A percentile compares a stretch with the other conserved stretches of the same genome.
Conservation (phyloP, 2,329 filamentous ascomycete species). For the Aureobasidium musti region DNA sequence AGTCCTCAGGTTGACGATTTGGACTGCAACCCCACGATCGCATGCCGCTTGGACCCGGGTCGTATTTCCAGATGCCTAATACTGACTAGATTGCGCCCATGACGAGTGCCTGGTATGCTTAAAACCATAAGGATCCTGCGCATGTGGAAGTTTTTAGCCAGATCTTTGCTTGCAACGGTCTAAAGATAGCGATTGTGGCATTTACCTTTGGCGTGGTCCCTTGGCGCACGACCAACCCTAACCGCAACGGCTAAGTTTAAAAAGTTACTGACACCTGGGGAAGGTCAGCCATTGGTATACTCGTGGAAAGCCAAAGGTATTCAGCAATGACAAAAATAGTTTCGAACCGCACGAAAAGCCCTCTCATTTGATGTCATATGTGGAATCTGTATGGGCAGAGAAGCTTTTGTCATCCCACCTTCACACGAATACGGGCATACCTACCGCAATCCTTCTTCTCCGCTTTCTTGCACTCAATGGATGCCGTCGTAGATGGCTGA, state of each 20-base stretch:
- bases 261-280: slow-evolving; percentile 4
- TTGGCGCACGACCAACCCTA: slow-evolving; percentile 14
- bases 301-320: not conserved
- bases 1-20: not conserved
- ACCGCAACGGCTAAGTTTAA: slow-evolving; percentile 3
- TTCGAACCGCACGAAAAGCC: not conserved
- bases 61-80: slow-evolving; percentile 15
- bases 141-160: not conserved
- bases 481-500: not conserved
- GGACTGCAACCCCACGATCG: slow-evolving; percentile 3
- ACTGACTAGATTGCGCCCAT: not conserved
- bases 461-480: slow-evolving; percentile 4
- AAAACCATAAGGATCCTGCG: not conserved
- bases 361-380: slow-evolving; percentile 9
- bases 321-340: slow-evolving; percentile 7
- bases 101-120: slow-evolving; percentile 16
- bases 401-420: slow-evolving; percentile 9
- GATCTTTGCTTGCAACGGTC: not conserved
- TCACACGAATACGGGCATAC: slow-evolving; percentile 15
- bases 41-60: not conserved
- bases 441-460: slow-evolving; percentile 17
- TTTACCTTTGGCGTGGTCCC: slow-evolving; percentile 1
- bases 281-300: not conserved
- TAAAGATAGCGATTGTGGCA: slow-evolving; percentile 16
- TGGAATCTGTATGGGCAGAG: not conserved